Base-by-base conservation (phyloP, 2,329 filamentous ascomycete species). In the Colletotrichum sp. region DNA sequence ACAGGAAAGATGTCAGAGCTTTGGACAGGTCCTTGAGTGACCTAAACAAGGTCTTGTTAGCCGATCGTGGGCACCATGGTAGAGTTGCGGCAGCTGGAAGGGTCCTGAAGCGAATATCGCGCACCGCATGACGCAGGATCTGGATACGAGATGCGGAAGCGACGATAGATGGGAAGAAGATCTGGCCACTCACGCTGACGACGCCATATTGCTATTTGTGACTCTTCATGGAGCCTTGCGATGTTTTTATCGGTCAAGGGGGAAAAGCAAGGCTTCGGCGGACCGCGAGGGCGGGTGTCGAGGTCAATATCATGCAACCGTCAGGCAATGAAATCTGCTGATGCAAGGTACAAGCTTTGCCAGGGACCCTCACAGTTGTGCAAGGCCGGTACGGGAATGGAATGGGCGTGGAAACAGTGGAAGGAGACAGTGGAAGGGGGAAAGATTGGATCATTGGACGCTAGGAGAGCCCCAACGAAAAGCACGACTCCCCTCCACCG, bases 1-100 rank as follows among this genome's bases (percentile, higher is more conserved):
- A 75, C 63, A 91, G 79, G 82, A 88, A 90, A 81, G 84, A 82
- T 70, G 86, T 85, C 81, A 93, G 88, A 71, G 90, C 89, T 85
- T 91, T 93, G 79, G 86, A 85, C 63, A 93, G 87, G 80, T 93
- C 91, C 81, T 91, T 93, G 62, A 91, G 85, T n/a, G 90, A 89
- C 77, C 90, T 92, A 79, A 18, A 16, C 30, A 28, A 21, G 39
- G 32, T 24, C 21, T 21, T 34, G 49, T 78, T 24, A 78, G 70
- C 64, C 30, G 13, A 30, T 34, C 15, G 52, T 32, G 59, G 26
- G 59, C 36, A 26, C 28, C 65, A 57, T 69, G 44, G 59, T 21
- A 65, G 39, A 60, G 72, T 49, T 44, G 68, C 18, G 28, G 57
- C 21, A 55, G 57, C 59, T 64, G 28, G 24, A 63, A 63, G 24